Evolutionary conservation across 2,329 filamentous ascomycete species (phyloP).

Genomic region (Aureobasidium leucospermi): DNA sequence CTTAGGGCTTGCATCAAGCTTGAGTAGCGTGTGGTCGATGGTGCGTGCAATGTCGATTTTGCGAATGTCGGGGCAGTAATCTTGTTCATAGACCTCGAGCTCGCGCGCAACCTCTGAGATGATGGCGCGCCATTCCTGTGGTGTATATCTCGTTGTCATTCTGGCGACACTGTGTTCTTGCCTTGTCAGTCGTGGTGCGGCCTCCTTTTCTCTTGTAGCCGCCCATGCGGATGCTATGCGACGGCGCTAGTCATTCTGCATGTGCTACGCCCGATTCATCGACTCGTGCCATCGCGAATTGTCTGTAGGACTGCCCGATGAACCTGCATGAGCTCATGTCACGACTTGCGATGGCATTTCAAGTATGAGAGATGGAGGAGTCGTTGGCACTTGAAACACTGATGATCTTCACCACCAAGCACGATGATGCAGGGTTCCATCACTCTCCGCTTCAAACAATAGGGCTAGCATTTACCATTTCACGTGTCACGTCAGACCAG

Average conservation of each 20-base stretch:
- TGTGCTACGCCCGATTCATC: not conserved
- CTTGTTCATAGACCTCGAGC: slow-evolving; percentile 10
- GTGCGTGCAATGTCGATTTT: slow-evolving; percentile 23
- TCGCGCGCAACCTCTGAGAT: slow-evolving; percentile 30
- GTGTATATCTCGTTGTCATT: slow-evolving; percentile 38
- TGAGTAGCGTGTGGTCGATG: slow-evolving; percentile 45
- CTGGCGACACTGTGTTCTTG: not conserved
- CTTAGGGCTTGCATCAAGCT: slow-evolving; percentile 38
- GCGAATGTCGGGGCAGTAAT: slow-evolving; percentile 11
- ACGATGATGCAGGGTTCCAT: slow-evolving; percentile 1
- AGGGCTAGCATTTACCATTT: not conserved
- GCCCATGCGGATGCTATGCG: not conserved
- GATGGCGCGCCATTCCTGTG: slow-evolving; percentile 37
- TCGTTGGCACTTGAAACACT: not conserved
- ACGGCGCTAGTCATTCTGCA: slow-evolving; percentile 6
- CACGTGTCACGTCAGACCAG: not conserved
- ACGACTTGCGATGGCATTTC: not conserved
- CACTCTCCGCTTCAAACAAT: not conserved
- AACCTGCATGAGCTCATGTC: not conserved
- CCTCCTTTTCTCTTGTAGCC: not conserved
- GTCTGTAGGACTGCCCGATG: not conserved
- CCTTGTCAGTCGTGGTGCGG: not conserved
- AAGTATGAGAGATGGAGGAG: not conserved
- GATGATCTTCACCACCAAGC: not conserved
- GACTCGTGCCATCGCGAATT: not conserved